phyloP scores from a whole-genome alignment of 257 asterid genomes.

The Solanum dulcamara region DNA sequence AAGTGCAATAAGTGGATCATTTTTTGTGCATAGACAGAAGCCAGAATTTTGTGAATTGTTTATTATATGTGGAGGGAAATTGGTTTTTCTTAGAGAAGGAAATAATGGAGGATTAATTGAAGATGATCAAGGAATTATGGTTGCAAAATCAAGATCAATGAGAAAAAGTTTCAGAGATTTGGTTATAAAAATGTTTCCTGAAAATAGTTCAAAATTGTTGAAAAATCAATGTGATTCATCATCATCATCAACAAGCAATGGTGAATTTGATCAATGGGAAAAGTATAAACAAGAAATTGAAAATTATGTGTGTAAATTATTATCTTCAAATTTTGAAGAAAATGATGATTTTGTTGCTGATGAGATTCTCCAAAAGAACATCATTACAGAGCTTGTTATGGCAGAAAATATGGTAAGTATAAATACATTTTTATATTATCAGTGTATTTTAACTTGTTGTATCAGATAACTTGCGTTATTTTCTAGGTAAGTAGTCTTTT shows the following conservation, averaged over 20 bases:
- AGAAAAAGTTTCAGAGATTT: slow-evolving; percentile 32
- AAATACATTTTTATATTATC: not conserved
- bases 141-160: slow-evolving; percentile 34
- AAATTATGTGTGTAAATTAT: slow-evolving; percentile 27
- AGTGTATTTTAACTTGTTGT: not conserved
- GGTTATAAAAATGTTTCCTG: slow-evolving; percentile 37
- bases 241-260: slow-evolving; percentile 9
- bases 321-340: slow-evolving; percentile 17
- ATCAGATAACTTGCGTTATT: not conserved
- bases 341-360: slow-evolving; percentile 8
- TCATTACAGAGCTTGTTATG: slow-evolving; percentile 7
- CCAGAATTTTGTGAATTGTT: slow-evolving; percentile 48
- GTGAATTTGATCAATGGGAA: slow-evolving; percentile 26
- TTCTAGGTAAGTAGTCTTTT: not conserved
- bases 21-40: slow-evolving; percentile 36
- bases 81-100: slow-evolving; percentile 37
- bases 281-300: slow-evolving; percentile 31
- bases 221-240: slow-evolving; percentile 4
- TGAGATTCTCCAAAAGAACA: not conserved
- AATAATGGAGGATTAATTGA: slow-evolving; percentile 30
- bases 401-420: slow-evolving; percentile 30
- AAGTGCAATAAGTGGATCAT: slow-evolving; percentile 38
- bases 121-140: slow-evolving; percentile 31
- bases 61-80: slow-evolving; percentile 38
- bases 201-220: slow-evolving; percentile 3